These are phyloP conservation scores for Candida vaughaniae DNA, from an alignment of 805 yeast genomes.

Conservation along the genomic window DNA sequence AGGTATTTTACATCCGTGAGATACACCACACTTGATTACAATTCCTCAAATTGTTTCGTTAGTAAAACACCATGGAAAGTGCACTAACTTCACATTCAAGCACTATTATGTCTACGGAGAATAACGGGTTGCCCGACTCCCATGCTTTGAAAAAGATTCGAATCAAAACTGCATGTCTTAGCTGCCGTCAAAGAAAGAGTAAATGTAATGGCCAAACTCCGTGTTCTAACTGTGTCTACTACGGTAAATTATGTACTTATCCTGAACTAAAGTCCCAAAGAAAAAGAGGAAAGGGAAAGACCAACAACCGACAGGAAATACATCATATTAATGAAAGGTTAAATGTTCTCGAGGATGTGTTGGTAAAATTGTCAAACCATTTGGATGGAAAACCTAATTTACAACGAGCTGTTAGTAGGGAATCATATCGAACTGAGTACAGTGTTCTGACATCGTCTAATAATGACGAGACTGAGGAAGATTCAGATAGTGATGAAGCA, in stretches of 20 bases:
- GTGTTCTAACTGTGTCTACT: conserved; percentile 41
- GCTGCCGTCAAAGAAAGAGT: conserved; percentile 48
- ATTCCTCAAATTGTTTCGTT: no score
- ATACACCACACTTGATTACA: no score
- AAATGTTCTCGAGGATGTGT: conserved; percentile 19
- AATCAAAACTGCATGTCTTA: conserved; percentile 44
- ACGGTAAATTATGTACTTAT: conserved; percentile 30
- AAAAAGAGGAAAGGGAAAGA: conserved; percentile 15
- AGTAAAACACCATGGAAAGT: no score
- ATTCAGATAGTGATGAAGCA: not conserved
- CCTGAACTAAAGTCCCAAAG: conserved; percentile 16
- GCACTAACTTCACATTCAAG: no score
- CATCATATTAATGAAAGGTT: conserved; percentile 15
- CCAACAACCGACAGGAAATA: conserved; percentile 11
- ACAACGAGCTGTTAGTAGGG: not conserved
- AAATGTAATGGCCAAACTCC: conserved; percentile 49
- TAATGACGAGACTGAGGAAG: not conserved
- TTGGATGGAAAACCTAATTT: conserved; percentile 10
- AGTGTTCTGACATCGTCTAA: not conserved
- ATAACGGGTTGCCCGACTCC: no score
- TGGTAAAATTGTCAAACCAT: conserved; percentile 18
- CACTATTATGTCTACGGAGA: no score
- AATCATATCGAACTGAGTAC: not conserved
- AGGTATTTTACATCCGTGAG: no score
- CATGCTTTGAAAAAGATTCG: conserved; percentile 1